Evolutionary conservation across 768 basidiomycete genomes (phyloP).

Genomic region (Epithele typhae): DNA sequence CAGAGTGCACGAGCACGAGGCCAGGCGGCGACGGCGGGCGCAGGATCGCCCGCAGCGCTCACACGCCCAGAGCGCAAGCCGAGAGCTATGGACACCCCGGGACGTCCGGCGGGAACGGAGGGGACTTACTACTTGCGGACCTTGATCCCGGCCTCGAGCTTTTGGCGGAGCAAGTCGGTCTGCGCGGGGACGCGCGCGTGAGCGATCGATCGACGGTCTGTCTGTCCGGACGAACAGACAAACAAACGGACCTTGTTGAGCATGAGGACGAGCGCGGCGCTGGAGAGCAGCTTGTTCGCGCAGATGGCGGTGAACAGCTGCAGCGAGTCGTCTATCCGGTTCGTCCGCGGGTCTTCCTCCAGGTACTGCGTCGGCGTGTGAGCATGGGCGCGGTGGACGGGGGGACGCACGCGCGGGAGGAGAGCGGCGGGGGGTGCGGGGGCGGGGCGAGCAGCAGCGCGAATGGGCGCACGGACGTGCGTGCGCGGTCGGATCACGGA

Average conservation of each 20-base stretch:
- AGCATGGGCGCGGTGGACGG: neutral
- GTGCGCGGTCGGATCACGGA: too few relatives aligned
- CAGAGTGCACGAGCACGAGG: neutral
- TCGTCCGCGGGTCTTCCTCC: constrained; percentile 75
- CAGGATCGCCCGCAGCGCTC: too few relatives aligned
- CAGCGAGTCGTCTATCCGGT: constrained; percentile 78
- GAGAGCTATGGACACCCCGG: neutral
- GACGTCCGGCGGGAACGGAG: neutral
- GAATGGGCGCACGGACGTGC: too few relatives aligned
- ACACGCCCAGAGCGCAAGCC: neutral
- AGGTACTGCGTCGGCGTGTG: constrained; percentile 49
- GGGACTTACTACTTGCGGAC: constrained; percentile 72
- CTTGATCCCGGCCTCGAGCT: constrained; percentile 60
- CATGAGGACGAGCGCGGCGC: constrained; percentile 69
- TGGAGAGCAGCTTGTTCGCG: constrained; percentile 67
- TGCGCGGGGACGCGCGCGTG: constrained; percentile 23
- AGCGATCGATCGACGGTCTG: neutral
- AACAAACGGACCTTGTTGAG: constrained; percentile 70
- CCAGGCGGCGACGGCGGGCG: neutral
- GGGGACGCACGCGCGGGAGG: neutral
- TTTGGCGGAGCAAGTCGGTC: constrained; percentile 70
- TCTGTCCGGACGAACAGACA: neutral
- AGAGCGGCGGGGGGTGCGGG: neutral
- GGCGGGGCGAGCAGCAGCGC: too few relatives aligned
- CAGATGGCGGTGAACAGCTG: constrained; percentile 75